phyloP scores from a whole-genome alignment of 208 protist species.

The Phytomonas francai region DNA sequence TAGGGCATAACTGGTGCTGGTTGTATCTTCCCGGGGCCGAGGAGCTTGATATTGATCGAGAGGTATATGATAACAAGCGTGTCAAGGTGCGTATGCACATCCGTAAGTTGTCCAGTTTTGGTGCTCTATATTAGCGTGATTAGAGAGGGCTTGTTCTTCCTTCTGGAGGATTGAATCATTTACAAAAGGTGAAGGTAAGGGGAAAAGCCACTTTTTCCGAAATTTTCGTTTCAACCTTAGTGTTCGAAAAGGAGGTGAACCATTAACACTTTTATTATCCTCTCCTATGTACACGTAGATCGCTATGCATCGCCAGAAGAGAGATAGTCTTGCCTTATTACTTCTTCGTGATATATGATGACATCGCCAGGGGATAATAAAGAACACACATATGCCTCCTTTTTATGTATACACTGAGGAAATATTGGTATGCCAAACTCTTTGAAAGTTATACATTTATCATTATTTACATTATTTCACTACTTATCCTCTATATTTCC shows the following conservation, averaged over 20 bases:
- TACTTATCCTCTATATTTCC: background rate
- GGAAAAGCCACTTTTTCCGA: background rate
- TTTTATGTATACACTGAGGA: background rate
- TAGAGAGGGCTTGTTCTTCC: background rate
- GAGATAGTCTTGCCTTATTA: background rate
- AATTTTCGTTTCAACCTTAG: background rate
- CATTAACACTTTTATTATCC: background rate
- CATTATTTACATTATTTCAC: background rate
- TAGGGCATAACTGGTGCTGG: conserved; percentile 92
- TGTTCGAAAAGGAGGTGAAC: background rate
- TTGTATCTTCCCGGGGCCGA: conserved; percentile 88
- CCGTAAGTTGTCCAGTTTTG: conserved; percentile 68
- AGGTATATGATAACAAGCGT: conserved; percentile 91
- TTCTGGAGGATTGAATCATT: background rate
- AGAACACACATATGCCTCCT: background rate
- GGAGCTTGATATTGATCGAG: conserved; percentile 82
- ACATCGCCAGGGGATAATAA: background rate
- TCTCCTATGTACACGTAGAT: background rate
- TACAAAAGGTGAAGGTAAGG: background rate
- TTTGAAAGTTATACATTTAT: background rate
- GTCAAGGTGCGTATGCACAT: conserved; percentile 91
- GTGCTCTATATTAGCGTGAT: conserved; percentile 55
- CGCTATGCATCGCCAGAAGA: background rate
- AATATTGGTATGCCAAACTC: background rate
- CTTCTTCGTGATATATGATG: background rate